Evolutionary conservation across 2,329 filamentous ascomycete species (phyloP).

Genomic region (Penicillium sp.): DNA sequence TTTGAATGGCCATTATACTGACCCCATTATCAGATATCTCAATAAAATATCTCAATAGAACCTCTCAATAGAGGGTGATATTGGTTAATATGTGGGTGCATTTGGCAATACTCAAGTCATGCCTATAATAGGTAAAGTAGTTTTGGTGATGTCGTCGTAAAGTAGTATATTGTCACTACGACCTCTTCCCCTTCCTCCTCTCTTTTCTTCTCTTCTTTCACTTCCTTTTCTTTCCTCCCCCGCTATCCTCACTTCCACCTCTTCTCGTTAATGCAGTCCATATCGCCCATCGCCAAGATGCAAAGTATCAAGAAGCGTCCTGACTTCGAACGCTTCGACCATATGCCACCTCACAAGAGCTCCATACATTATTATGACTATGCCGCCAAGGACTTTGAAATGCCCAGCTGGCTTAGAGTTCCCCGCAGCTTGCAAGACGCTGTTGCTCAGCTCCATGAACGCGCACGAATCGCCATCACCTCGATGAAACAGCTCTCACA

Average conservation of each 20-base stretch:
- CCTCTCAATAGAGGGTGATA: not conserved
- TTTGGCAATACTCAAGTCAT: not conserved
- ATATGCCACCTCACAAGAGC: not conserved
- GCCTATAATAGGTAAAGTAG: no score
- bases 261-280: not conserved
- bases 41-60: not conserved
- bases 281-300: not conserved
- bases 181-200: not conserved
- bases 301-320: not conserved
- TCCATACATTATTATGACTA: conserved; percentile 17
- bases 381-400: conserved; percentile 8
- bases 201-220: not conserved
- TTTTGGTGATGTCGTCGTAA: not conserved
- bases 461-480: conserved; percentile 14
- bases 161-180: not conserved
- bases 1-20: not conserved
- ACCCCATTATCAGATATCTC: not conserved
- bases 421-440: conserved; percentile 4
- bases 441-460: conserved; percentile 12
- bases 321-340: not conserved
- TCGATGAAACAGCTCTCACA: conserved; percentile 15
- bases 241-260: not conserved
- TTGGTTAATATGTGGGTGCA: not conserved
- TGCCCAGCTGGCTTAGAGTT: conserved; percentile 15
- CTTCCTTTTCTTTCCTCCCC: not conserved